A percentile compares a stretch with the other conserved stretches of the same genome.
Evolutionary conservation across 768 basidiomycete species (phyloP).

Genomic region (Lepiota brunneoincarnata): DNA sequence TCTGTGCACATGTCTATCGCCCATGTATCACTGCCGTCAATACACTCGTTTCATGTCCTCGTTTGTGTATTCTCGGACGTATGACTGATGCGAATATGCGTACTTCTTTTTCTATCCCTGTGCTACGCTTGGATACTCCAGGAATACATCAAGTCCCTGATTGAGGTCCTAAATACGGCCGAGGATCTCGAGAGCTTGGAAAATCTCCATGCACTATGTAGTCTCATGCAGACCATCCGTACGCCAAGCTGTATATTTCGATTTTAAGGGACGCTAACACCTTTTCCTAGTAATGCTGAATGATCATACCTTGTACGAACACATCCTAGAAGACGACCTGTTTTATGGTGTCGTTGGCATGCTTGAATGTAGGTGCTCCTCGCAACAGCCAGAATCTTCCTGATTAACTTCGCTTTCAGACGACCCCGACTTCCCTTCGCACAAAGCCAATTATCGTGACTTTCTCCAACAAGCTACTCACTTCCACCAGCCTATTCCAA

Average conservation of each 20-base stretch:
- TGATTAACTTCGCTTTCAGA: conserved; percentile 46
- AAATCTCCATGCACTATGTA: conserved; percentile 87
- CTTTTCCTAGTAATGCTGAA: conserved; percentile 78
- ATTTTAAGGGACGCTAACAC: not conserved
- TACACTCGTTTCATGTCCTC: conserved; percentile 11
- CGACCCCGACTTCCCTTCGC: conserved; percentile 94
- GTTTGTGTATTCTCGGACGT: conserved; percentile 7
- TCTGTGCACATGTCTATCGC: conserved; percentile 5
- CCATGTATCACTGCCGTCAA: conserved; percentile 12
- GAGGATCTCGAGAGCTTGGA: conserved; percentile 92
- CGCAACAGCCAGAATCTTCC: conserved; percentile 10
- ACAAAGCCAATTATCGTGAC: conserved; percentile 96
- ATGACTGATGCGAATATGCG: conserved; percentile 19
- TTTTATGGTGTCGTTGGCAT: conserved; percentile 94
- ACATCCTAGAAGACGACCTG: conserved; percentile 88
- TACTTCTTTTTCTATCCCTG: conserved; percentile 18
- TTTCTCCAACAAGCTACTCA: conserved; percentile 81
- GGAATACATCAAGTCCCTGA: conserved; percentile 87
- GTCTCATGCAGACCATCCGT: conserved; percentile 94
- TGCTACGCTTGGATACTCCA: conserved; percentile 26
- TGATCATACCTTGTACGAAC: conserved; percentile 92
- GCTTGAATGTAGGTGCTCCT: conserved; percentile 81
- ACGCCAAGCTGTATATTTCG: conserved; percentile 16
- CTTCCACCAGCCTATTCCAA: conserved; percentile 87
- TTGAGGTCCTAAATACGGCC: conserved; percentile 81